Base-by-base conservation (phyloP, 495 filamentous ascomycete genomes). In the Annulohypoxylon nitens region DNA sequence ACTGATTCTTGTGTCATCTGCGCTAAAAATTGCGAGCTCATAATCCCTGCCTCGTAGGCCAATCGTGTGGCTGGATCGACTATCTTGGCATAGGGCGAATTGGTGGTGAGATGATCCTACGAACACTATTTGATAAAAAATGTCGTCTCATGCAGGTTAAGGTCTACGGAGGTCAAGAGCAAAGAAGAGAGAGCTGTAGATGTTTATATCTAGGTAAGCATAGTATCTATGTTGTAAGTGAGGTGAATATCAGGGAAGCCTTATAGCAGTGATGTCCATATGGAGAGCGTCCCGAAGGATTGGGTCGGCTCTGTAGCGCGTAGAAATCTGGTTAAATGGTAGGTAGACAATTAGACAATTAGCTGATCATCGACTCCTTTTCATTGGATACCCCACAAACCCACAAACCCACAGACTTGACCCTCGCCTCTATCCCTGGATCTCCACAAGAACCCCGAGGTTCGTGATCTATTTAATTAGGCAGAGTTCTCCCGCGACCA, bases 1-100 rank as follows among this genome's bases (percentile, higher is more conserved):
- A 2, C 51, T 36, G 16, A 34, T 26, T 47, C 43, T 67, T 58
- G 67, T 74, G 61, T 64, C 71, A 74, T 74, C 39, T 16, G 36
- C 55, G 67, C 71, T 70, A 67, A 60, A 39, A 43, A 74, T 74
- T 63, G 51, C 71, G 71, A 74, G 71, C 61, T 63, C 62, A 30
- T 51, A 74, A 39, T 45, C 67, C 71, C 61, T 74, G 67, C 61
- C 47, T 33, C 20, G 12, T 65, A 14, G 41, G 30, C 66, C 65
- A 70, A 74, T 70, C 55, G 55, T 18, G 41, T 74, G 45, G 3
- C 59, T 53, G 36, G 37, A 4, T 45, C 53, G n/a, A 11, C 47
- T 57, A 39, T 25, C 70, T 73, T 73, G 70, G 64, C 70, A 39
- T 34, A 36, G 37, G 10, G 37, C 30, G 39, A 26, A 50, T 37